A percentile compares a stretch with the other conserved stretches of the same genome.
Evolutionary conservation across 192 early-diverging fungal genomes (phyloP).

Genomic region (Coemansia umbellata): DNA sequence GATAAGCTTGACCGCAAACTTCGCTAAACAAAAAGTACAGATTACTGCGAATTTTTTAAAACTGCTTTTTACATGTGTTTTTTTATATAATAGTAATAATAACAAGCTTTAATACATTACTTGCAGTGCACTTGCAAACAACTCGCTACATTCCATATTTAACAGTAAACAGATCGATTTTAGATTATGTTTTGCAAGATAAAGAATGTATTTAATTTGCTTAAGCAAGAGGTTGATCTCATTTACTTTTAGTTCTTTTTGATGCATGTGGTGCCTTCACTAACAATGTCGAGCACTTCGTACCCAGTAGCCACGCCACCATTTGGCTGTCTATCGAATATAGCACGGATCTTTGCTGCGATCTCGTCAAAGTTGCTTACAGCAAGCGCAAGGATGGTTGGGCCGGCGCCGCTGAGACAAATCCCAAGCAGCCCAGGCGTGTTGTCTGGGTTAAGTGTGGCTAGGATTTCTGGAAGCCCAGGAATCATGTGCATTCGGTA

Average conservation of each 20-base stretch:
- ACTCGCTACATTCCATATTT: no score
- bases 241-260: conserved; percentile 5
- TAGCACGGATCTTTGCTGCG: conserved; percentile 50
- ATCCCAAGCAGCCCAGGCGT: conserved; percentile 85
- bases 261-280: conserved; percentile 40
- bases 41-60: no score
- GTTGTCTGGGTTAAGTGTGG: conserved; percentile 65
- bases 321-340: conserved; percentile 40
- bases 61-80: no score
- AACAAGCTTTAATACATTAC: no score
- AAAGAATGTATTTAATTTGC: no score
- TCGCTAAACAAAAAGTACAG: conserved; percentile 1
- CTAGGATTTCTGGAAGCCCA: conserved; percentile 83
- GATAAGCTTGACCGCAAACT: conserved; percentile 9
- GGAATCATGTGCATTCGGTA: conserved; percentile 94
- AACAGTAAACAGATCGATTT: neutral
- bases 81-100: no score
- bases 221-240: neutral
- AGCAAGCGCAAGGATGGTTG: conserved; percentile 90
- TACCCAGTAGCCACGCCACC: conserved; percentile 36
- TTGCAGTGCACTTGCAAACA: no score
- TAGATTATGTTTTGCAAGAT: neutral
- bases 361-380: conserved; percentile 81
- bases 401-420: conserved; percentile 94
- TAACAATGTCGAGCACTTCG: conserved; percentile 48